Percentiles rank a stretch among this genome's conserved stretches.
Conservation (phyloP, 2,329 filamentous ascomycete species). For the Ramularia endophylla region DNA sequence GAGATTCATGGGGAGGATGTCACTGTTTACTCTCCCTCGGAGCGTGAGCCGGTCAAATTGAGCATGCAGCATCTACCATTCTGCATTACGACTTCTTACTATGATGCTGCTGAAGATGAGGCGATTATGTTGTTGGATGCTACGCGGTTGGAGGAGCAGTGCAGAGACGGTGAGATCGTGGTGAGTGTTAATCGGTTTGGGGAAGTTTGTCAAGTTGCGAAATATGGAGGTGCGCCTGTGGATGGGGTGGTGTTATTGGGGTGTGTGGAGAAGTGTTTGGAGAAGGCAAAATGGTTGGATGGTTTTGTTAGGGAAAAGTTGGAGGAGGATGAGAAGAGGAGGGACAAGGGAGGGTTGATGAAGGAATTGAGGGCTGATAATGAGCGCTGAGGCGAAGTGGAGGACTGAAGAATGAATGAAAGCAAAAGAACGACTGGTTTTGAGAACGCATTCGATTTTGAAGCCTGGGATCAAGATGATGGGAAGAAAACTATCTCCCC, state of each 20-base stretch:
- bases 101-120: conserved; percentile 54
- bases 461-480: too few relatives aligned
- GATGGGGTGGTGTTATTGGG: conserved; percentile 73
- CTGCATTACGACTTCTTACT: conserved; percentile 85
- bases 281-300: conserved; percentile 75
- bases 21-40: conserved; percentile 75
- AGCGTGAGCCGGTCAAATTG: conserved; percentile 84
- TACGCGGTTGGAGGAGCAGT: conserved; percentile 67
- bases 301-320: conserved; percentile 66
- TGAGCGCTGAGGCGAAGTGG: conserved; percentile 38
- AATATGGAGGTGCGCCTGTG: conserved; percentile 76
- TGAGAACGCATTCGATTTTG: too few relatives aligned
- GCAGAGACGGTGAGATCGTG: conserved; percentile 66
- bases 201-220: conserved; percentile 86
- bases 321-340: conserved; percentile 69
- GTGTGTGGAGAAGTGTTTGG: conserved; percentile 67
- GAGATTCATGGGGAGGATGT: conserved; percentile 77
- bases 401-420: not conserved
- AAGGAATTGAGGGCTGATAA: conserved; percentile 81
- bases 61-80: conserved; percentile 90
- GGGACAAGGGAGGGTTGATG: conserved; percentile 71
- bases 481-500: too few relatives aligned
- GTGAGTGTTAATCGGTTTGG: conserved; percentile 85
- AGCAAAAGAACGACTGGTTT: too few relatives aligned
- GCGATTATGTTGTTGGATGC: conserved; percentile 63